phyloP scores from a whole-genome alignment of 768 basidiomycete genomes.

The Leccinum disarticulatum region DNA sequence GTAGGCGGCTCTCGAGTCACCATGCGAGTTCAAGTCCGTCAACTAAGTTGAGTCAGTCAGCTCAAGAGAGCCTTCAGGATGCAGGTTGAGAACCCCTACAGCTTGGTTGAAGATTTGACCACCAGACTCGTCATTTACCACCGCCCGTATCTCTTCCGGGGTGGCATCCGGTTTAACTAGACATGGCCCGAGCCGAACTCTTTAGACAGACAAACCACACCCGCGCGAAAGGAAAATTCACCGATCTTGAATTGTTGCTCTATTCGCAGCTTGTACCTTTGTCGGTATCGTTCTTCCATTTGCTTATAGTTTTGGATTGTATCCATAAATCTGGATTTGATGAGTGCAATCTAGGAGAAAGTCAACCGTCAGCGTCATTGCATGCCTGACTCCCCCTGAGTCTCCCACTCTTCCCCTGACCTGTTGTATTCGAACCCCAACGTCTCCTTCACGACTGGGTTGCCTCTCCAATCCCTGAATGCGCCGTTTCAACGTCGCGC shows the following conservation, averaged over 20 bases:
- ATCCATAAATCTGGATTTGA: constrained; percentile 79
- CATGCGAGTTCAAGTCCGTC: constrained; percentile 87
- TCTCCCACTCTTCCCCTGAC: constrained; percentile 34
- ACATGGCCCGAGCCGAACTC: not conserved
- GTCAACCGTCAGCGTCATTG: constrained; percentile 10
- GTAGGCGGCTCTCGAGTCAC: constrained; percentile 85
- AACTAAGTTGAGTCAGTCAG: constrained; percentile 46
- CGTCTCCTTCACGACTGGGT: constrained; percentile 61
- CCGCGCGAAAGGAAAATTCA: constrained; percentile 28
- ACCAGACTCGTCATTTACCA: constrained; percentile 80
- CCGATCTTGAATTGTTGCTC: constrained; percentile 88
- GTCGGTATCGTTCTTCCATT: constrained; percentile 77
- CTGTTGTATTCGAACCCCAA: constrained; percentile 76
- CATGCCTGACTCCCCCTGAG: constrained; percentile 8
- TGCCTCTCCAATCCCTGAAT: constrained; percentile 71
- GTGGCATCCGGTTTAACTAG: constrained; percentile 91
- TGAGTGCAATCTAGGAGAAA: constrained; percentile 49
- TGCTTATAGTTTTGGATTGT: constrained; percentile 85
- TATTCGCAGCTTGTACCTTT: constrained; percentile 76
- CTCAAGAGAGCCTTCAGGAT: not conserved
- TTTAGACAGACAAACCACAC: not conserved
- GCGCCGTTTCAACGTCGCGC: constrained; percentile 64
- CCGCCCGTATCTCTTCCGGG: constrained; percentile 81
- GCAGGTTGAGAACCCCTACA: constrained; percentile 37
- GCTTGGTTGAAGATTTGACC: constrained; percentile 90